A percentile compares a stretch with the other conserved stretches of the same genome.
Conservation (phyloP, 1,284 basidiomycete genomes). For the Ceratobasidium sp. region DNA sequence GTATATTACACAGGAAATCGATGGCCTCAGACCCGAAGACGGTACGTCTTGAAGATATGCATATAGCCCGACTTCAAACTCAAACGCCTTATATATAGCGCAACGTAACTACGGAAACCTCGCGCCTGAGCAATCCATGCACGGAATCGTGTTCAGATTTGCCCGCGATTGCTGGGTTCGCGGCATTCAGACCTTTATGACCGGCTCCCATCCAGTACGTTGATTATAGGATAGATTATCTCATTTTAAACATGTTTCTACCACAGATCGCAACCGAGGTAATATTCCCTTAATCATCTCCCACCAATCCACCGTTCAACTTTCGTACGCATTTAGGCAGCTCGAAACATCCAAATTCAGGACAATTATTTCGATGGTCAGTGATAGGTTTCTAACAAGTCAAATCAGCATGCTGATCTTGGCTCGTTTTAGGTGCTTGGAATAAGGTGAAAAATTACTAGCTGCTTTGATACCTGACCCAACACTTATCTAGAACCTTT, state of each 20-base stretch:
- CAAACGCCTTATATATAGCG: background rate
- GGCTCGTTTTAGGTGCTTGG: constrained; percentile 39
- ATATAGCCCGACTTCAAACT: background rate
- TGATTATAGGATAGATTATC: background rate
- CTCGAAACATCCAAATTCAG: constrained; percentile 45
- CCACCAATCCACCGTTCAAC: background rate
- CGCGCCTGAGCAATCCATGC: constrained; percentile 44
- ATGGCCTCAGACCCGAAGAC: constrained; percentile 31
- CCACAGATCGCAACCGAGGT: constrained; percentile 45
- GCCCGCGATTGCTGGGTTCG: constrained; percentile 46
- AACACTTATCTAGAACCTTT: background rate
- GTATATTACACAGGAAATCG: constrained; percentile 47
- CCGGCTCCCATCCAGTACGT: constrained; percentile 45
- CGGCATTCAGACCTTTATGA: constrained; percentile 46
- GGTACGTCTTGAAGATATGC: constrained; percentile 13
- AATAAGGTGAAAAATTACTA: constrained; percentile 39
- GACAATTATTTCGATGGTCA: constrained; percentile 47
- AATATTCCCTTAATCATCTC: background rate
- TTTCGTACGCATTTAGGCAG: constrained; percentile 1
- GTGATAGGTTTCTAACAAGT: background rate
- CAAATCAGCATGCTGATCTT: background rate
- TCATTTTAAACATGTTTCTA: background rate
- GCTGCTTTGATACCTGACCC: constrained; percentile 10
- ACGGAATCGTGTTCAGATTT: constrained; percentile 45
- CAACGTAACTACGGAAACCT: constrained; percentile 45